These are phyloP conservation scores for Beverwykella pulmonaria DNA, from an alignment of 495 filamentous ascomycete genomes.

Conservation along the genomic window DNA sequence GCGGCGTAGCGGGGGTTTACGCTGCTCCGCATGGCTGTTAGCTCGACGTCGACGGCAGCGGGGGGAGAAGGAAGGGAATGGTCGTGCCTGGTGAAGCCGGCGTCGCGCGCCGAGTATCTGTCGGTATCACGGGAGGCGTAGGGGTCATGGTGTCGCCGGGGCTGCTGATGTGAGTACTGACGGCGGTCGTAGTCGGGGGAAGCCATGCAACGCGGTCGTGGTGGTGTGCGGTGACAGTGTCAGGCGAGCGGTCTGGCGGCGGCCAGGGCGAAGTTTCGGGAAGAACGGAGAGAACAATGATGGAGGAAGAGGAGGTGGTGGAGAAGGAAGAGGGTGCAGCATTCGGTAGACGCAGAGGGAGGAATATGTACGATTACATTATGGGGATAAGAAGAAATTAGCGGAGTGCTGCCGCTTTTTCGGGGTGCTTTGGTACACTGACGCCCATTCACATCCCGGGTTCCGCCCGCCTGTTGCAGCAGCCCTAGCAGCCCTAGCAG, in stretches of 20 bases:
- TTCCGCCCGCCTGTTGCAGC: not conserved
- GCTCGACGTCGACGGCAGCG: not conserved
- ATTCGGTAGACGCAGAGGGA: constrained; percentile 2
- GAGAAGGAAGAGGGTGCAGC: no score
- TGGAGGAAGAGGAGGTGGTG: not conserved
- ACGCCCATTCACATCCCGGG: not conserved
- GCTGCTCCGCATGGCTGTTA: constrained; percentile 23
- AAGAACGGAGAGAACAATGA: not conserved
- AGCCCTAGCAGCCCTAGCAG: not conserved
- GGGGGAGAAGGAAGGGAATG: not conserved
- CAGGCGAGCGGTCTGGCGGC: constrained; percentile 16
- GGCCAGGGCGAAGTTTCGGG: no score
- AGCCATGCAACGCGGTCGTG: constrained; percentile 26
- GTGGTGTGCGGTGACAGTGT: constrained; percentile 11
- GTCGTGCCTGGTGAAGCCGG: constrained; percentile 14
- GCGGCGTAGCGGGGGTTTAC: constrained; percentile 31
- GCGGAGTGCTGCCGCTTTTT: no score
- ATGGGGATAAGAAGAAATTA: not conserved
- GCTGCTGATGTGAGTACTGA: constrained; percentile 15
- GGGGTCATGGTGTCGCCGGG: constrained; percentile 22
- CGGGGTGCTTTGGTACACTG: not conserved
- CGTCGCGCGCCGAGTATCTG: not conserved
- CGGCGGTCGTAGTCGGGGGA: constrained; percentile 28
- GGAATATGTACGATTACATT: not conserved
- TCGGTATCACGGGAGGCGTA: constrained; percentile 23